phyloP scores from a whole-genome alignment of 2,329 filamentous ascomycete species.

The Xylariomycetidae sp. region DNA sequence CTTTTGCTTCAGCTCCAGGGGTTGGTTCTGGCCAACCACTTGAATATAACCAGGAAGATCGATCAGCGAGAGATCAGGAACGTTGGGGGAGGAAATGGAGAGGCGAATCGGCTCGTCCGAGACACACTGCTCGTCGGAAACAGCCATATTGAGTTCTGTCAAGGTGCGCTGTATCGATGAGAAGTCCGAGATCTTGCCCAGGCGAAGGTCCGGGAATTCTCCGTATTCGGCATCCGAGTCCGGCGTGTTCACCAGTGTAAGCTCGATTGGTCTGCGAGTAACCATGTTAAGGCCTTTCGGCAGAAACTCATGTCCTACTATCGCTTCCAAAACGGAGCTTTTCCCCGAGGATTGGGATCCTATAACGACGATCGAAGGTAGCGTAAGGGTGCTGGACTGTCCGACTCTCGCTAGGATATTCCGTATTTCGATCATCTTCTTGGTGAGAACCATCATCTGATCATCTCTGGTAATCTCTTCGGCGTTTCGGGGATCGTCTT shows the following conservation, averaged over 20 bases:
- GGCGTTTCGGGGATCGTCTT: conserved; percentile 57
- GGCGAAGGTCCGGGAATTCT: conserved; percentile 87
- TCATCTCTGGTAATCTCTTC: conserved; percentile 78
- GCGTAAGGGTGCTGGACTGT: conserved; percentile 79
- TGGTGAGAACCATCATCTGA: conserved; percentile 98
- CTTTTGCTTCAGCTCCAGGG: conserved; percentile 86
- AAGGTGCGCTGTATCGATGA: conserved; percentile 86
- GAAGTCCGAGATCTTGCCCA: conserved; percentile 90
- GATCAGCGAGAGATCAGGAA: conserved; percentile 92
- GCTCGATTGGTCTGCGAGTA: conserved; percentile 88
- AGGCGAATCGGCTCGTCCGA: conserved; percentile 96
- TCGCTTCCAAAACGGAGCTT: conserved; percentile 92
- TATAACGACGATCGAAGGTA: conserved; percentile 98
- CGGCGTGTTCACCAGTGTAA: conserved; percentile 93
- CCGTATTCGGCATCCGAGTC: conserved; percentile 84
- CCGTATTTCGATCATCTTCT: conserved; percentile 99
- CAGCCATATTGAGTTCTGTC: conserved; percentile 90
- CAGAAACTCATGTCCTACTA: conserved; percentile 95
- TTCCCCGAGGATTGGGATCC: conserved; percentile 98
- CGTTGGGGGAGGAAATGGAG: conserved; percentile 89
- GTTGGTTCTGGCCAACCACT: conserved; percentile 86
- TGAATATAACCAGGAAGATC: conserved; percentile 98
- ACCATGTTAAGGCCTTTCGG: conserved; percentile 99
- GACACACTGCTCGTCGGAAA: conserved; percentile 86
- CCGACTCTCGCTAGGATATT: conserved; percentile 87